Conservation (phyloP, 2,329 filamentous ascomycete genomes). For the Massarina eburnea region DNA sequence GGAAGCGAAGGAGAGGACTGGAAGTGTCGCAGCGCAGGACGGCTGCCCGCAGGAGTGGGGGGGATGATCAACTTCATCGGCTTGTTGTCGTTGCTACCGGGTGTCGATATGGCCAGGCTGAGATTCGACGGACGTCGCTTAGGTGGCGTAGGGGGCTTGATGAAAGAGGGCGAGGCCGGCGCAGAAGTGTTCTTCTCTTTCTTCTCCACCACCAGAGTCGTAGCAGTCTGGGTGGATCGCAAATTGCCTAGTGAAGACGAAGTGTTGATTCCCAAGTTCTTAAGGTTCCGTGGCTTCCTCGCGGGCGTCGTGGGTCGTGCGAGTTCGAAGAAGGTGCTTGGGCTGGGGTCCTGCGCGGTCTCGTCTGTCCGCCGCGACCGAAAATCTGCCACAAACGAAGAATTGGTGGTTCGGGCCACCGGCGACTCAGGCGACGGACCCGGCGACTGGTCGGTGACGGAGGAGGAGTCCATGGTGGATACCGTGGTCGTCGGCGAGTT, state of each 20-base stretch:
- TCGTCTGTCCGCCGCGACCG: constrained; percentile 38
- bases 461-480: constrained; percentile 88
- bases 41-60: constrained; percentile 57
- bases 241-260: constrained; percentile 50
- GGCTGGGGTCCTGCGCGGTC: constrained; percentile 47
- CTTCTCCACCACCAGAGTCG: constrained; percentile 56
- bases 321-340: constrained; percentile 56
- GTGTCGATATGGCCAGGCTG: constrained; percentile 71
- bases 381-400: constrained; percentile 65
- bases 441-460: constrained; percentile 85
- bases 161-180: constrained; percentile 74
- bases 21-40: constrained; percentile 58
- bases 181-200: constrained; percentile 56
- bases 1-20: constrained; percentile 64
- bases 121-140: constrained; percentile 74
- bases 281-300: constrained; percentile 77
- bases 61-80: constrained; percentile 60
- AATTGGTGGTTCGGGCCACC: constrained; percentile 69
- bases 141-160: constrained; percentile 73
- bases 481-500: constrained; percentile 94
- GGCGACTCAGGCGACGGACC: constrained; percentile 90
- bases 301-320: constrained; percentile 56
- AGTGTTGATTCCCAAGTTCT: constrained; percentile 78
- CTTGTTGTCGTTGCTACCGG: constrained; percentile 59
- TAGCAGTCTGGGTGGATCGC: constrained; percentile 49